Conservation (phyloP, 106 monocot genomes). For the Acorus gramineus region DNA sequence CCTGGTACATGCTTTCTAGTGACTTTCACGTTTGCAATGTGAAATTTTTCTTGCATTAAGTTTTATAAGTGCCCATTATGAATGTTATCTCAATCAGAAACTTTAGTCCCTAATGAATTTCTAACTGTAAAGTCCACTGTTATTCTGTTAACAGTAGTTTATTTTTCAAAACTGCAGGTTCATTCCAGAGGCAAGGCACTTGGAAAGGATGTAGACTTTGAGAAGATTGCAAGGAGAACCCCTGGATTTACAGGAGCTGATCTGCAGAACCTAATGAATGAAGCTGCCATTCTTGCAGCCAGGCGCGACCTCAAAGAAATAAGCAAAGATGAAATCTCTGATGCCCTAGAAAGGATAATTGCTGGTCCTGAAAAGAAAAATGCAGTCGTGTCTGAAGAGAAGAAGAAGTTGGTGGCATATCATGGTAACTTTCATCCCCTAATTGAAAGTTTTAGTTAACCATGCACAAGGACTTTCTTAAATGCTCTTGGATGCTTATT, state of each 20-base stretch:
- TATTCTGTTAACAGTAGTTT: too few species aligned
- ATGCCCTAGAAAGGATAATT: conserved; percentile 95
- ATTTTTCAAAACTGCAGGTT: conserved; percentile 31
- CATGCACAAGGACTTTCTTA: too few species aligned
- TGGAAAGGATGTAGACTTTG: conserved; percentile 97
- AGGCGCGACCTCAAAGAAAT: conserved; percentile 95
- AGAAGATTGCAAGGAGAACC: conserved; percentile 91
- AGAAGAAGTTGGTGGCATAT: conserved; percentile 92
- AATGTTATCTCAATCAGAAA: too few species aligned
- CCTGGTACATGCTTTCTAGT: too few species aligned
- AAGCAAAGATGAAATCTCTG: conserved; percentile 98
- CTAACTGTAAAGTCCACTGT: too few species aligned
- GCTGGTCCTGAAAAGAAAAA: conserved; percentile 99
- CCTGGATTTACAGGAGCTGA: conserved; percentile 99
- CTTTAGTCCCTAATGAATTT: too few species aligned
- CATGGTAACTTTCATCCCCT: conserved; percentile 40
- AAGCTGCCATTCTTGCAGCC: conserved; percentile 97
- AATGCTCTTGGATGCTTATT: too few species aligned
- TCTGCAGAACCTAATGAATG: conserved; percentile 98
- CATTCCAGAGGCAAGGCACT: conserved; percentile 96
- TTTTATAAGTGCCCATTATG: background rate
- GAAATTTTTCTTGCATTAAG: background rate
- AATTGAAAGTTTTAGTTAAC: too few species aligned
- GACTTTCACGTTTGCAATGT: too few species aligned
- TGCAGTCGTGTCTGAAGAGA: conserved; percentile 95